Evolutionary conservation across 768 basidiomycete genomes (phyloP).

Genomic region (Rhodotorula paludigena): DNA sequence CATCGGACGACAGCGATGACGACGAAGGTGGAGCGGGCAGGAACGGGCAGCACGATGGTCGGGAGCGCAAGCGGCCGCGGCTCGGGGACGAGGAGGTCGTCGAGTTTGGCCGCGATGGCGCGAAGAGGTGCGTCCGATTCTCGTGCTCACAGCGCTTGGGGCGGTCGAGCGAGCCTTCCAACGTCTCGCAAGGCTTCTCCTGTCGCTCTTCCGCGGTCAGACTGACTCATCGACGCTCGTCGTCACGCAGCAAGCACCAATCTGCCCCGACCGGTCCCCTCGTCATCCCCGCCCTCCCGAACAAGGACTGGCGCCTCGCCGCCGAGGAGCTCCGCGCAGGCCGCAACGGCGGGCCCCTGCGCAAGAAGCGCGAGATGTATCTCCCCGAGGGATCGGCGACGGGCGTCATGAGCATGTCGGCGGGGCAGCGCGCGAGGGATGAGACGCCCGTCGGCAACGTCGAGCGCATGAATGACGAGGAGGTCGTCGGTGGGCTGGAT

Average conservation of each 20-base stretch:
- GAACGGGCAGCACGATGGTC: background rate
- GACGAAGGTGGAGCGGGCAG: slow-evolving; percentile 9
- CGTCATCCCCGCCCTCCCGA: slow-evolving; percentile 78
- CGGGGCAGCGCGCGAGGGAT: slow-evolving; percentile 65
- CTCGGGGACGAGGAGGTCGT: slow-evolving; percentile 26
- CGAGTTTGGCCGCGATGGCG: slow-evolving; percentile 25
- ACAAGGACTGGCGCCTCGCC: slow-evolving; percentile 82
- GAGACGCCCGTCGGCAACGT: slow-evolving; percentile 66
- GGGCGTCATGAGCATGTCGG: slow-evolving; percentile 35
- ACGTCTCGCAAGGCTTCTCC: no score
- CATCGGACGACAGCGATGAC: slow-evolving; percentile 14
- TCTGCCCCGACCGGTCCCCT: slow-evolving; percentile 52
- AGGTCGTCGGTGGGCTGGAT: slow-evolving; percentile 64
- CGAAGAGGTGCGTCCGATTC: slow-evolving; percentile 17
- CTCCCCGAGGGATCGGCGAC: slow-evolving; percentile 57
- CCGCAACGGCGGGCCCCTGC: slow-evolving; percentile 7
- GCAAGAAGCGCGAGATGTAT: slow-evolving; percentile 52
- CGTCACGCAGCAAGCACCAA: slow-evolving; percentile 14
- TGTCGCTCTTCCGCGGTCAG: rapidly evolving
- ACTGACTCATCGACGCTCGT: no score
- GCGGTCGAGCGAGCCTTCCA: no score
- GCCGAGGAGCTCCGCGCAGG: slow-evolving; percentile 62
- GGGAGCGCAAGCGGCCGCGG: slow-evolving; percentile 12
- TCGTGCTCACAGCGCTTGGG: background rate
- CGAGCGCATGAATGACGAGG: slow-evolving; percentile 65